Base-by-base conservation (phyloP, 306 rosid genomes). In the Sesbania bispinosa region DNA sequence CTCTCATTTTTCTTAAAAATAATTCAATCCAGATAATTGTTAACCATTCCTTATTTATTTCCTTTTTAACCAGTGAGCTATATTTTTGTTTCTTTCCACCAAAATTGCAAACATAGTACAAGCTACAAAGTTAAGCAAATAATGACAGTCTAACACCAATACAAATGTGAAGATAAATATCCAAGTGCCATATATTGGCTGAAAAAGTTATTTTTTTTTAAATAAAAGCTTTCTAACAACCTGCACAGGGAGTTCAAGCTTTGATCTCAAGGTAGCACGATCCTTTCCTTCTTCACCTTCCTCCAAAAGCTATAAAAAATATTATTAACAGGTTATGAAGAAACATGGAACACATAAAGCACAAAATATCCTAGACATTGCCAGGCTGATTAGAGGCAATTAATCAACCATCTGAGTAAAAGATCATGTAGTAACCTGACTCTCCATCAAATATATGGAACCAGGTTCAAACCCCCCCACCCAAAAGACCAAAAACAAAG, bases 171-270 rank as follows among this genome's bases (percentile, higher is more conserved):
- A 21, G 66, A 63, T 52, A 58, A 59, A 26, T 59, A 64, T 11
- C 14, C 6, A 58, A 41, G 59, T 35, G 46, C 29, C 33, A 58
- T 33, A 59, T 60, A 67, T 20, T 45, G 52, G 46, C 27, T 21
- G 30, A 66, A 47, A n/a, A 10, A 48, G 13, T n/a, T n/a, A n/a
- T n/a, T n/a, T n/a, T n/a, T n/a, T n/a, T n/a, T n/a, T n/a, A n/a
- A n/a, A 1, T 3, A 47, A 20, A 60, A 77, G 53, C 60, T 60
- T 46, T 67, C 60, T 26, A 78, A 45, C 70, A 53, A 92, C 97
- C 97, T 92, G 97, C 74, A 89, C 97, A 19, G 97, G 97, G 30
- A 92, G 92, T 79, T 92, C 96, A 65, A 92, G 96, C 85, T 92
- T 92, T 69, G 97, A 85, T 86, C 86, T 89, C 86, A 92, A 76